Evolutionary conservation across 257 asterid genomes (phyloP).

Genomic region (Solanum chaucha): DNA sequence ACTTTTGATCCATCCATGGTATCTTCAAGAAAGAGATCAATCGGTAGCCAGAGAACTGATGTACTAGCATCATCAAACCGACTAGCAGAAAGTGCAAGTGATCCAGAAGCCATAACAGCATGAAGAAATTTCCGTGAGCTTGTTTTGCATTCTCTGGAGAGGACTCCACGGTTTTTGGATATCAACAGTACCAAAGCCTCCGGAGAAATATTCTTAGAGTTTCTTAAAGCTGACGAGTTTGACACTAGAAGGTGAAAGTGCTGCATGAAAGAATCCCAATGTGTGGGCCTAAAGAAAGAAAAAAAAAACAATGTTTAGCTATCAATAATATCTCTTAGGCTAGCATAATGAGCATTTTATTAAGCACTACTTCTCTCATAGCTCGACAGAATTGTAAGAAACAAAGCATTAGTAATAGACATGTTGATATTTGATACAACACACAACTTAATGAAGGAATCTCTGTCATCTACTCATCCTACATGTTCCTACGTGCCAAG

Average conservation of each 20-base stretch:
- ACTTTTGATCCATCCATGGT: slow-evolving; percentile 74
- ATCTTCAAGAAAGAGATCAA: slow-evolving; percentile 91
- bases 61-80: slow-evolving; percentile 42
- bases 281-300: slow-evolving; percentile 47
- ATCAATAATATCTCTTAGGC: neutral
- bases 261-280: slow-evolving; percentile 69
- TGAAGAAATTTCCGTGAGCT: slow-evolving; percentile 55
- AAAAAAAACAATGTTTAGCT: neutral
- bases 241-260: slow-evolving; percentile 61
- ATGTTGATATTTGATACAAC: neutral
- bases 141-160: slow-evolving; percentile 66
- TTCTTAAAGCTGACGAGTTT: slow-evolving; percentile 70
- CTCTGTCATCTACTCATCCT: slow-evolving; percentile 18
- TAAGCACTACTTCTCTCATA: neutral
- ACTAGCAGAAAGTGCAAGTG: slow-evolving; percentile 45
- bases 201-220: slow-evolving; percentile 61
- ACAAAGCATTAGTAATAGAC: neutral
- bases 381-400: neutral
- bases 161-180: slow-evolving; percentile 41
- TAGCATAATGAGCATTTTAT: neutral
- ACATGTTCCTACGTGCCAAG: slow-evolving; percentile 88
- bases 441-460: neutral
- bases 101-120: slow-evolving; percentile 48
- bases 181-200: slow-evolving; percentile 68
- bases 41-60: slow-evolving; percentile 90